These are phyloP conservation scores for Cyberlindnera americana DNA, from an alignment of 805 yeast species.

Conservation along the genomic window DNA sequence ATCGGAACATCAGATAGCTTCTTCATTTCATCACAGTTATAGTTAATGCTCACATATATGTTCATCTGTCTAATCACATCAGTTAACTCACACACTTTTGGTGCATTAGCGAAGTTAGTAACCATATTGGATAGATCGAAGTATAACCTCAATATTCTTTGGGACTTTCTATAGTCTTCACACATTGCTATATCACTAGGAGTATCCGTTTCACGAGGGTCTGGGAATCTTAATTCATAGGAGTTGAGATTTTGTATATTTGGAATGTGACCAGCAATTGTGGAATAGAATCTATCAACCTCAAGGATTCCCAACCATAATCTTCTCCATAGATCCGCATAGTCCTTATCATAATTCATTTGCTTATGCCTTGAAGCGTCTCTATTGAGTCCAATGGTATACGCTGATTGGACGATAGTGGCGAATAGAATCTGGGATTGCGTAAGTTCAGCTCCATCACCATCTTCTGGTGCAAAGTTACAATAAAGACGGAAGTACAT, in stretches of 20 bases:
- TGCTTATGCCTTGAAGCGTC: conserved; percentile 37
- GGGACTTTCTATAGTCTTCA: conserved; percentile 18
- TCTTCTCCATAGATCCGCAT: conserved; percentile 24
- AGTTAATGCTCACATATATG: conserved; percentile 17
- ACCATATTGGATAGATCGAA: conserved; percentile 19
- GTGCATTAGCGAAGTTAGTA: conserved; percentile 18
- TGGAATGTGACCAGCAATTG: conserved; percentile 24
- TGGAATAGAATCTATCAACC: conserved; percentile 19
- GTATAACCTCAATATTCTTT: conserved; percentile 17
- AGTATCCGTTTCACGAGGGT: background rate
- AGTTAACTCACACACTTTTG: conserved; percentile 19
- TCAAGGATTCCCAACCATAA: conserved; percentile 27
- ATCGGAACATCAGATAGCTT: background rate
- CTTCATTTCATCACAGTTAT: conserved; percentile 10
- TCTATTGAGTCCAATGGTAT: conserved; percentile 43
- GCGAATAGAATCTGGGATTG: conserved; percentile 39
- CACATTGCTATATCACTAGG: conserved; percentile 15
- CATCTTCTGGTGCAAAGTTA: conserved; percentile 44
- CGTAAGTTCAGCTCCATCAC: conserved; percentile 43
- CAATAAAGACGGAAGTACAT: conserved; percentile 38
- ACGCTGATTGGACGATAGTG: conserved; percentile 41
- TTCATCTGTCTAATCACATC: conserved; percentile 17
- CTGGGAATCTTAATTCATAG: conserved; percentile 20
- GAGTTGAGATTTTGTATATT: conserved; percentile 19
- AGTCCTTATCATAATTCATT: conserved; percentile 15